Evolutionary conservation across 176 grass and related monocot genomes (phyloP), one percentile per base, ranked within the genome.

Genomic region (Poa pratensis): DNA sequence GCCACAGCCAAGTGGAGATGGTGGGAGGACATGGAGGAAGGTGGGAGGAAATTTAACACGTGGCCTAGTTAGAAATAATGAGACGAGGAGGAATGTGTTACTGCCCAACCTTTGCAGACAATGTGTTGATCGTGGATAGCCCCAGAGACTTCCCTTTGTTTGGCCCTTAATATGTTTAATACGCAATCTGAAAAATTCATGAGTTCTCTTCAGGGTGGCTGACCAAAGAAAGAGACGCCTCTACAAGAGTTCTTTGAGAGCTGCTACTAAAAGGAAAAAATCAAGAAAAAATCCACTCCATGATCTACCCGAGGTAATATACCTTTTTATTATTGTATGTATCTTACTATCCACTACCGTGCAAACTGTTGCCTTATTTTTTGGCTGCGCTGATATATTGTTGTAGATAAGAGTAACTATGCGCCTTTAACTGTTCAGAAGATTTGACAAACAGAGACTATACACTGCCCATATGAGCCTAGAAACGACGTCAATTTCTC

Each of bases 291-390:
- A 37, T 20, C 0, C 17, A 20, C 17, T 68, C 65, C 65, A 69
- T 64, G 61, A 64, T 69, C 65, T 68, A 11, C 65, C 32, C 2
- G 65, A 68, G 64, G 65, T 68, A 68, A 20, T 68, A 32, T 18
- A 66, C 59, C 61, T 30, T 64, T 16, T 64, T 30, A 28, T 30
- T 6, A 63, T 63, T 27, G 23, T 63, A 26, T 63, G 60, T 28
- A 63, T 13, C 15, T 15, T 63, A 63, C 24, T 63, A 63, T 28
- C 23, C 23, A 28, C 10, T 28, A 63, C 60, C 12, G 30, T 67
- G 63, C 28, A 35, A 67, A 17, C 16, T 67, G 16, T 67, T 67
- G 28, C 64, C 30, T 35, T 19, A 34, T 58, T 57, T 55, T 54
- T 14, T 67, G 8, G 32, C 28, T 16, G 37, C 7, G 0, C 16